These are phyloP conservation scores for Epichloe coenophiala DNA, from an alignment of 2,329 filamentous ascomycete species.

Conservation along the genomic window DNA sequence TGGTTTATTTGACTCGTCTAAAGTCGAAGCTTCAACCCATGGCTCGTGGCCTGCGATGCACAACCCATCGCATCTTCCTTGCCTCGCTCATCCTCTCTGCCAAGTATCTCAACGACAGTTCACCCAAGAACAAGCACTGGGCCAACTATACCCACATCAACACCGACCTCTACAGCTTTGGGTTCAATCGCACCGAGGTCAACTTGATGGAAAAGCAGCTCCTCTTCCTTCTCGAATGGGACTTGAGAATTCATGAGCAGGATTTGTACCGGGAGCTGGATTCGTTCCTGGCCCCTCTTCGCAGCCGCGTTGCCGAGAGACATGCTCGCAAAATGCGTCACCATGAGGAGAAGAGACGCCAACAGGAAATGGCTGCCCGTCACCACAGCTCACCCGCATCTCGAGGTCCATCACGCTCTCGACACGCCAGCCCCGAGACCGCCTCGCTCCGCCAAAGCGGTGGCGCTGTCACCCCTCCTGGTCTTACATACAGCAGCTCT, in stretches of 20 bases:
- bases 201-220: slow-evolving; percentile 99
- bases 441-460: slow-evolving; percentile 24
- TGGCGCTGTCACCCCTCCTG: slow-evolving; percentile 29
- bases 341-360: slow-evolving; percentile 30
- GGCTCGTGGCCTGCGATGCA: slow-evolving; percentile 92
- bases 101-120: slow-evolving; percentile 98
- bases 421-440: slow-evolving; percentile 27
- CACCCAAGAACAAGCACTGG: slow-evolving; percentile 99
- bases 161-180: slow-evolving; percentile 53
- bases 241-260: slow-evolving; percentile 70
- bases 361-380: slow-evolving; percentile 23
- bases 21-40: slow-evolving; percentile 78
- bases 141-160: slow-evolving; percentile 78
- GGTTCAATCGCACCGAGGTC: slow-evolving; percentile 88
- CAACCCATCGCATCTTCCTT: slow-evolving; percentile 93
- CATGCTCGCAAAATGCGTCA: slow-evolving; percentile 37
- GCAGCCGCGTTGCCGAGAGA: slow-evolving; percentile 40
- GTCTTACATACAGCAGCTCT: slow-evolving; percentile 35
- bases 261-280: slow-evolving; percentile 83
- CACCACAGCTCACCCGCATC: slow-evolving; percentile 35
- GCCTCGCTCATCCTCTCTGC: slow-evolving; percentile 74
- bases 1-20: slow-evolving; percentile 83
- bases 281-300: slow-evolving; percentile 76
- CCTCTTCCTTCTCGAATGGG: slow-evolving; percentile 88
- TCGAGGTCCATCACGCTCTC: slow-evolving; percentile 28